These are phyloP conservation scores for Cocos nucifera DNA, from an alignment of 176 grass and related monocot species.

Conservation along the genomic window DNA sequence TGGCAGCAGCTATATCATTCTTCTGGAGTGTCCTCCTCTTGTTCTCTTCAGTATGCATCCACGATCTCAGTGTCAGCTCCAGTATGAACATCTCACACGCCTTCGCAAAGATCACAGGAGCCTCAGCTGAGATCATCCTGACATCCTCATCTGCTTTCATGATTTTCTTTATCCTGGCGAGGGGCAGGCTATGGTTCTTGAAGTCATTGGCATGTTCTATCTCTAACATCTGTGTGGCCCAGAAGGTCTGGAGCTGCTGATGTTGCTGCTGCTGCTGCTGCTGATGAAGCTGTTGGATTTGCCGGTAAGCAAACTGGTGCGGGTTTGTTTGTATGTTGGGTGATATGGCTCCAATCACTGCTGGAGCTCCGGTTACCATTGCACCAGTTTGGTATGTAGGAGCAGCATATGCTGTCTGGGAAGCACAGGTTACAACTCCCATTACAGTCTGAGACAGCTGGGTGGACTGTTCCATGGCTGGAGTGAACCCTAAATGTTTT, in stretches of 20 bases:
- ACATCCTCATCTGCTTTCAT: conserved; percentile 72
- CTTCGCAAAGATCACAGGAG: conserved; percentile 43
- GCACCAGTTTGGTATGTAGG: conserved; percentile 22
- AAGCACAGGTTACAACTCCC: conserved; percentile 12
- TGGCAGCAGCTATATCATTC: conserved; percentile 36
- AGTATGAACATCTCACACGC: conserved; percentile 74
- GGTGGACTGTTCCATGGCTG: conserved; percentile 44
- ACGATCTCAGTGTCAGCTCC: conserved; percentile 45
- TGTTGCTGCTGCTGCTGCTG: background rate
- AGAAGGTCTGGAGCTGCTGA: conserved; percentile 19
- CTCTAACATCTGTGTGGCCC: conserved; percentile 45
- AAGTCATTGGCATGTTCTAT: conserved; percentile 33
- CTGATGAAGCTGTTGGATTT: conserved; percentile 4
- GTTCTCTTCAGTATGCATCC: conserved; percentile 43
- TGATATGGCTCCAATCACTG: conserved; percentile 5
- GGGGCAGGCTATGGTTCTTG: conserved; percentile 40
- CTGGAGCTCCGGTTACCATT: conserved; percentile 19
- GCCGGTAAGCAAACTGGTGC: conserved; percentile 1
- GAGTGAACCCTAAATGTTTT: background rate
- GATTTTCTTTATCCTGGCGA: conserved; percentile 71
- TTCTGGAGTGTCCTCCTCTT: conserved; percentile 51
- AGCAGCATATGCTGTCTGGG: conserved; percentile 23
- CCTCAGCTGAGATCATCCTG: conserved; percentile 53
- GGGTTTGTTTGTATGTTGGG: conserved; percentile 15
- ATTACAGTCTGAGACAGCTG: conserved; percentile 20